phyloP scores from a whole-genome alignment of 176 grass and related monocot genomes.

The Triticum aestivum region DNA sequence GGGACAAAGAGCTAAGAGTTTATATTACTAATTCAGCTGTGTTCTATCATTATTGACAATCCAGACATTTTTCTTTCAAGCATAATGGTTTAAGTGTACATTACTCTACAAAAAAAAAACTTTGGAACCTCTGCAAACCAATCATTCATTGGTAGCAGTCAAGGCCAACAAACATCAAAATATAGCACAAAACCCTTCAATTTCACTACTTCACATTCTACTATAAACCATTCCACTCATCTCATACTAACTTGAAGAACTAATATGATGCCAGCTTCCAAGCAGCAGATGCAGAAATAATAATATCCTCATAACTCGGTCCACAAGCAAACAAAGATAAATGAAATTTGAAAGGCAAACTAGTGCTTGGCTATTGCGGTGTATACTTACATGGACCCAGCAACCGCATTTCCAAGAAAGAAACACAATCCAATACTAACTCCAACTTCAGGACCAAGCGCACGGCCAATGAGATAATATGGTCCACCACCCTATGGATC shows the following conservation, averaged over 20 bases:
- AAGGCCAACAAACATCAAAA: neutral
- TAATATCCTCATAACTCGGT: slow-evolving; percentile 3
- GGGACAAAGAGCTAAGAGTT: neutral
- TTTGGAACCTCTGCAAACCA: slow-evolving; percentile 14
- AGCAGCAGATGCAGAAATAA: neutral
- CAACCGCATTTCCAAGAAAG: slow-evolving; percentile 97
- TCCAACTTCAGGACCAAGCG: slow-evolving; percentile 99
- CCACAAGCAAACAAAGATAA: neutral
- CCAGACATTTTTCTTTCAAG: neutral
- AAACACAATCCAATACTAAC: slow-evolving; percentile 99
- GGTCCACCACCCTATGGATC: slow-evolving; percentile 84
- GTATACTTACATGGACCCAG: slow-evolving; percentile 88
- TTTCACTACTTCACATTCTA: slow-evolving; percentile 15
- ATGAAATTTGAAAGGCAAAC: neutral
- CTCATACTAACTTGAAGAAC: neutral
- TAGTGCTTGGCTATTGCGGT: slow-evolving; percentile 16
- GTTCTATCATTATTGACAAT: slow-evolving; percentile 17
- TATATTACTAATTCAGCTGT: neutral
- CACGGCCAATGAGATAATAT: slow-evolving; percentile 98
- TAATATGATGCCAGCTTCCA: neutral
- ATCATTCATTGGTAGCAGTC: slow-evolving; percentile 6
- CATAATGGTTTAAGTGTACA: slow-evolving; percentile 9
- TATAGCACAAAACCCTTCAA: neutral
- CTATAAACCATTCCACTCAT: neutral
- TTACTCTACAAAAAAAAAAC: neutral